phyloP scores from a whole-genome alignment of 2,329 filamentous ascomycete genomes.

The Phialophora macrospora region DNA sequence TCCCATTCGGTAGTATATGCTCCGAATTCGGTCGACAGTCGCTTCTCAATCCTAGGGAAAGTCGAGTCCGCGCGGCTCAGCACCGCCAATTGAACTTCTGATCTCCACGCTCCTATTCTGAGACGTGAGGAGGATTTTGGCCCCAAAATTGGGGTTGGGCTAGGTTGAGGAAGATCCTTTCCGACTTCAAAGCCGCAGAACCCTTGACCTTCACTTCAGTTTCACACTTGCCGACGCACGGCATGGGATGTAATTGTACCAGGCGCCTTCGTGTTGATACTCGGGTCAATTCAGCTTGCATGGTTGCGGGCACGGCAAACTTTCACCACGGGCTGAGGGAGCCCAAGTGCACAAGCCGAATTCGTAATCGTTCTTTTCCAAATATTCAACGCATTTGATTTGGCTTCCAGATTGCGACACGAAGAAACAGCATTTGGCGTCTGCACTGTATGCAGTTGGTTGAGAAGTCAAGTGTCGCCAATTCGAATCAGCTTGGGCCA shows the following conservation, averaged over 20 bases:
- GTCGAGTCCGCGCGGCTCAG: not conserved
- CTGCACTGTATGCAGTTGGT: no score
- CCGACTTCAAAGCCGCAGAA: conserved; percentile 1
- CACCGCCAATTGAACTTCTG: not conserved
- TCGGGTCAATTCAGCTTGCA: no score
- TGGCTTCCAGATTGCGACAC: not conserved
- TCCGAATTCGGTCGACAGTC: not conserved
- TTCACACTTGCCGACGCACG: not conserved
- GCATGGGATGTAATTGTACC: not conserved
- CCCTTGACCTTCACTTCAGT: not conserved
- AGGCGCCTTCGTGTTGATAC: not conserved
- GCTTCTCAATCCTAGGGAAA: not conserved
- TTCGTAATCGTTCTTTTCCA: not conserved
- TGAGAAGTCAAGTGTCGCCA: not conserved
- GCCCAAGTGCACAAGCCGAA: not conserved
- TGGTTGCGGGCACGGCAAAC: not conserved
- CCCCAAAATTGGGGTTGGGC: conserved; percentile 16
- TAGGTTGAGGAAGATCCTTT: conserved; percentile 8
- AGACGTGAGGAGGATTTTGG: conserved; percentile 1
- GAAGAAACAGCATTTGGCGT: not conserved
- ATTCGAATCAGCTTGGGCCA: not conserved
- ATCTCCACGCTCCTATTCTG: conserved; percentile 16
- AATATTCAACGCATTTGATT: not conserved
- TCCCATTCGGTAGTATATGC: not conserved
- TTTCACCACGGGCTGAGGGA: not conserved